Percentiles rank a stretch among this genome's conserved stretches.
Conservation (phyloP, 345 rosid genomes). For the Citrus inodora region DNA sequence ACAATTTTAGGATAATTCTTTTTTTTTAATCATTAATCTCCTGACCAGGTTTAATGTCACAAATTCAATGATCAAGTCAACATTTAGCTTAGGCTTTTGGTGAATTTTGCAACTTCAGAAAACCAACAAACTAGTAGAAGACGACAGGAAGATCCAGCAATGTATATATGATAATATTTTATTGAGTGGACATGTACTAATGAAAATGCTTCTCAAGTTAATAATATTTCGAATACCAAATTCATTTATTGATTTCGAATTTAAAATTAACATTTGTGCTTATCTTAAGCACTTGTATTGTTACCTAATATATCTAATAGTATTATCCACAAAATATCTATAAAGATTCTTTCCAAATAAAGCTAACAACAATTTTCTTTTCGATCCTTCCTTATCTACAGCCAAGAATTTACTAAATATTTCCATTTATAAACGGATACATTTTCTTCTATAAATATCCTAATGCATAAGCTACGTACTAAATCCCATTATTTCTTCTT, state of each 20-base stretch:
- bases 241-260: neutral
- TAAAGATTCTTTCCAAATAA: neutral
- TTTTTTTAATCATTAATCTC: too few relatives aligned
- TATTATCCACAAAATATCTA: neutral
- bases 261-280: neutral
- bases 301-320: neutral
- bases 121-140: too few relatives aligned
- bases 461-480: neutral
- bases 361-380: neutral
- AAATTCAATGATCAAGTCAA: too few relatives aligned
- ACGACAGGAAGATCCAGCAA: too few relatives aligned
- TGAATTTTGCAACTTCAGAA: too few relatives aligned
- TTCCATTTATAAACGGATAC: neutral
- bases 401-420: neutral
- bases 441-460: neutral
- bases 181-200: too few relatives aligned
- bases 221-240: neutral
- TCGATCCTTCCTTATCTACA: neutral
- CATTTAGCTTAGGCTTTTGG: too few relatives aligned
- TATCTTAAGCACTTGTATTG: neutral
- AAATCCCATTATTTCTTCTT: neutral
- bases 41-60: too few relatives aligned
- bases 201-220: neutral
- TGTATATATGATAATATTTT: too few relatives aligned
- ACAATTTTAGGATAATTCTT: too few relatives aligned